Evolutionary conservation across 768 basidiomycete species (phyloP).

Genomic region (Lentinula edodes): DNA sequence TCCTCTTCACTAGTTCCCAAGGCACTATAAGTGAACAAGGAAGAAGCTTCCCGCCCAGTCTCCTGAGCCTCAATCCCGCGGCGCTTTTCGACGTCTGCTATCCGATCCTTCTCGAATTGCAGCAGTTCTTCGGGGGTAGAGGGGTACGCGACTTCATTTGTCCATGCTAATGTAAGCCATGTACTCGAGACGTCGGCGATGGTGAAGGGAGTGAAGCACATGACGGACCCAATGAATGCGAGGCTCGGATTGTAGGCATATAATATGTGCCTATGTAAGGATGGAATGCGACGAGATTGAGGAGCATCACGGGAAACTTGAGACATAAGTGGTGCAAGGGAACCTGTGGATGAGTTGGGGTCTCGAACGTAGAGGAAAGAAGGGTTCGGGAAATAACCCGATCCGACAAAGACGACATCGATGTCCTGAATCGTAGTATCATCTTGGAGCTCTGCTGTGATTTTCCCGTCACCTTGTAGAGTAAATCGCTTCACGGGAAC

Average conservation of each 20-base stretch:
- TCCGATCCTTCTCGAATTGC: slow-evolving; percentile 29
- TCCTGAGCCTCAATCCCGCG: slow-evolving; percentile 12
- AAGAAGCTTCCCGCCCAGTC: slow-evolving; percentile 15
- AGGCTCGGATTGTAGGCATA: slow-evolving; percentile 42
- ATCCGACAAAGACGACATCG: slow-evolving; percentile 39
- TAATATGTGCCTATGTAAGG: slow-evolving; percentile 37
- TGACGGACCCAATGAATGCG: slow-evolving; percentile 36
- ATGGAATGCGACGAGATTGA: slow-evolving; percentile 33
- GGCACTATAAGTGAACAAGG: slow-evolving; percentile 31
- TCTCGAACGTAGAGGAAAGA: slow-evolving; percentile 20
- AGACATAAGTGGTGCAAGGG: slow-evolving; percentile 30
- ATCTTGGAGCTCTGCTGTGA: slow-evolving; percentile 31
- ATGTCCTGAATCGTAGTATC: slow-evolving; percentile 32
- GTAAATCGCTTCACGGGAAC: slow-evolving; percentile 32
- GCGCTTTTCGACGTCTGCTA: slow-evolving; percentile 17
- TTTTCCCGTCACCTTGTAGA: slow-evolving; percentile 14
- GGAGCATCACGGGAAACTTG: slow-evolving; percentile 16
- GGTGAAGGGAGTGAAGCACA: slow-evolving; percentile 42
- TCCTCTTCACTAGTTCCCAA: slow-evolving; percentile 27
- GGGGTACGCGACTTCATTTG: slow-evolving; percentile 25
- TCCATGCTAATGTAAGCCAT: slow-evolving; percentile 42
- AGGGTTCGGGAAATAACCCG: slow-evolving; percentile 39
- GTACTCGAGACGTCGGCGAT: slow-evolving; percentile 45
- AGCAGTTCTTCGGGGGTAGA: slow-evolving; percentile 25
- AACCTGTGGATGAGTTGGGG: slow-evolving; percentile 9